These are phyloP conservation scores for Globisporangium yorkense DNA, from an alignment of 352 stramenopile species.

Conservation along the genomic window DNA sequence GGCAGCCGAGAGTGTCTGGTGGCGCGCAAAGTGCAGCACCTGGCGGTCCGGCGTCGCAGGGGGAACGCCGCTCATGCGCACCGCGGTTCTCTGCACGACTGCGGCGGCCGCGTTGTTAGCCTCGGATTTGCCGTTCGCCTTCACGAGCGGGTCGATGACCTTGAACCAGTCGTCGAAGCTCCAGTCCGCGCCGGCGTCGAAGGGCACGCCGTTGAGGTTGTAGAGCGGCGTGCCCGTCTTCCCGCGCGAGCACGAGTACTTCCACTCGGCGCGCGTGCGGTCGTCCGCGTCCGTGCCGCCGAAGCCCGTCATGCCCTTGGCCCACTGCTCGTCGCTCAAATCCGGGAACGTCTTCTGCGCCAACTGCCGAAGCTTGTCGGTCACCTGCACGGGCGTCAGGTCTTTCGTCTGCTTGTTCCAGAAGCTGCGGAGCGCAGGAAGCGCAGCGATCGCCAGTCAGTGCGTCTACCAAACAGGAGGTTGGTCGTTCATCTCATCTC, in stretches of 20 bases:
- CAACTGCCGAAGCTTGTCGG: conserved; percentile 44
- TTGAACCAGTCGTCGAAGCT: conserved; percentile 54
- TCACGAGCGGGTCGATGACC: conserved; percentile 33
- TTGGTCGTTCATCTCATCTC: too few species aligned
- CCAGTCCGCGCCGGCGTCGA: conserved; percentile 41
- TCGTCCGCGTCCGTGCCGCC: conserved; percentile 66
- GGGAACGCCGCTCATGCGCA: conserved; percentile 36
- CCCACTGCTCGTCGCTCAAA: conserved; percentile 61
- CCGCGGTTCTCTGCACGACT: conserved; percentile 5
- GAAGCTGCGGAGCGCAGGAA: conserved; percentile 23
- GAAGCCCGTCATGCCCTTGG: conserved; percentile 65
- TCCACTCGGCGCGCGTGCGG: conserved; percentile 58
- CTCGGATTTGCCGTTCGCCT: conserved; percentile 21
- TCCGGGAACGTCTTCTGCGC: conserved; percentile 62
- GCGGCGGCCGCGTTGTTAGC: not conserved
- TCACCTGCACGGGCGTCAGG: conserved; percentile 59
- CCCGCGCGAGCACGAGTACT: conserved; percentile 73
- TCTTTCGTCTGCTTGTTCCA: conserved; percentile 84
- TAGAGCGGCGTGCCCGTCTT: conserved; percentile 77
- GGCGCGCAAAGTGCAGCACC: conserved; percentile 42
- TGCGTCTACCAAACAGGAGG: not conserved
- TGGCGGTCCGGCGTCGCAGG: conserved; percentile 40
- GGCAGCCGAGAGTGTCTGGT: conserved; percentile 26
- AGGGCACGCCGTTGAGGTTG: conserved; percentile 71
- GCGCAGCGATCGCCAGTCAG: not conserved